These are phyloP conservation scores for Durotheca rogersii DNA, from an alignment of 495 filamentous ascomycete genomes.

Conservation along the genomic window DNA sequence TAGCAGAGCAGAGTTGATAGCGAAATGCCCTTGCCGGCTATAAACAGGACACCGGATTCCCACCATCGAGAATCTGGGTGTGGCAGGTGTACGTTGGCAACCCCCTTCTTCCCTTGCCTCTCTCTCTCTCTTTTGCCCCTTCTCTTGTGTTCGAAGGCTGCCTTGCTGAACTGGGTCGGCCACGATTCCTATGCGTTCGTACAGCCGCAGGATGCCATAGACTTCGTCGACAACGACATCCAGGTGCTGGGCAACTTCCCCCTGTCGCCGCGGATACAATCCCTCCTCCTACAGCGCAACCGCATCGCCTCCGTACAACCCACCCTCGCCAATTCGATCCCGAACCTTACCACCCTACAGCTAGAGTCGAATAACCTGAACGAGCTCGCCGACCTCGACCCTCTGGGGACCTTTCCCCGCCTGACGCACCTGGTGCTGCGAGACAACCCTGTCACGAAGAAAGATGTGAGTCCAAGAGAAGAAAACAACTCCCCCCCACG, in stretches of 20 bases:
- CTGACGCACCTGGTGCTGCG: conserved; percentile 79
- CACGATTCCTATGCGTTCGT: too few species aligned
- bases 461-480: conserved; percentile 82
- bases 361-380: conserved; percentile 73
- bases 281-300: conserved; percentile 87
- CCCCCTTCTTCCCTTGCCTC: conserved; percentile 15
- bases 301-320: conserved; percentile 78
- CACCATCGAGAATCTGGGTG: conserved; percentile 95
- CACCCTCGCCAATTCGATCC: conserved; percentile 67
- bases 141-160: background rate
- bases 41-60: conserved; percentile 95
- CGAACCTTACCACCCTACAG: conserved; percentile 74
- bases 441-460: conserved; percentile 87
- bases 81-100: conserved; percentile 71
- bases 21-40: conserved; percentile 53
- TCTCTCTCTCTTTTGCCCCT: background rate
- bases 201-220: conserved; percentile 85
- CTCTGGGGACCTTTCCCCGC: conserved; percentile 64
- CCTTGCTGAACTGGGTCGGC: background rate
- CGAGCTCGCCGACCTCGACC: conserved; percentile 85
- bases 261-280: conserved; percentile 80
- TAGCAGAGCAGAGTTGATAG: conserved; percentile 81
- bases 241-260: conserved; percentile 87
- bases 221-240: conserved; percentile 98
- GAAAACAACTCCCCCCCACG: background rate